Evolutionary conservation across 164 flowering plant genomes (phyloP).

Genomic region (Cinnamomum chago): DNA sequence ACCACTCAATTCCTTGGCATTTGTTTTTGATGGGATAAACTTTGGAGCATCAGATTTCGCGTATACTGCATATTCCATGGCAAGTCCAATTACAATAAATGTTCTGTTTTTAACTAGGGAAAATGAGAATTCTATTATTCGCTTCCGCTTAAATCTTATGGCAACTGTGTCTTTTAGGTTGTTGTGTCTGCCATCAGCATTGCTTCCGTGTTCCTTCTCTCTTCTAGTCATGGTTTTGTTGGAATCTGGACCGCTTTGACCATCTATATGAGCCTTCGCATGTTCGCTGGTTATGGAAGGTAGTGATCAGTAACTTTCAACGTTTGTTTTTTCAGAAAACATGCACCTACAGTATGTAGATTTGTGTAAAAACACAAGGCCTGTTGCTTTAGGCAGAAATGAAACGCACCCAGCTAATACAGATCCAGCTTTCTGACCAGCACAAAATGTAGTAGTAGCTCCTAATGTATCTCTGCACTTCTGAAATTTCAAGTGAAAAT

Average conservation of each 20-base stretch:
- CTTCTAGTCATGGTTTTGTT: slow-evolving; percentile 54
- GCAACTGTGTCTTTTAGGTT: slow-evolving; percentile 42
- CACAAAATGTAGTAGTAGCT: too few relatives aligned
- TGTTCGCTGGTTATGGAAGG: slow-evolving; percentile 84
- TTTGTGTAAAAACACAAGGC: too few relatives aligned
- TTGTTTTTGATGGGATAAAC: slow-evolving; percentile 83
- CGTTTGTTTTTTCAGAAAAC: too few relatives aligned
- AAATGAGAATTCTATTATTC: background rate
- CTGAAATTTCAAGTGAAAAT: too few relatives aligned
- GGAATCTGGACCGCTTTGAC: slow-evolving; percentile 90
- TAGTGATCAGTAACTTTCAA: slow-evolving; percentile 16
- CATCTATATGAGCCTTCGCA: slow-evolving; percentile 73
- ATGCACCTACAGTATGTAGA: too few relatives aligned
- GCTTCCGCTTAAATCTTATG: background rate
- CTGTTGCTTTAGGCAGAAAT: too few relatives aligned
- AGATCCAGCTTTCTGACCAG: too few relatives aligned
- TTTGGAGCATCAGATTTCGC: slow-evolving; percentile 91
- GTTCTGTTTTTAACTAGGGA: background rate
- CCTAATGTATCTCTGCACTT: too few relatives aligned
- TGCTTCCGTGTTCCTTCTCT: slow-evolving; percentile 45
- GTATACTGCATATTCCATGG: slow-evolving; percentile 80
- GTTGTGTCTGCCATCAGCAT: slow-evolving; percentile 71
- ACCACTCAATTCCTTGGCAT: slow-evolving; percentile 76
- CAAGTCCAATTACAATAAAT: slow-evolving; percentile 17
- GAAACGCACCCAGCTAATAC: too few relatives aligned